phyloP scores from a whole-genome alignment of 179 eudicot genomes.

The Beta corolliflora region DNA sequence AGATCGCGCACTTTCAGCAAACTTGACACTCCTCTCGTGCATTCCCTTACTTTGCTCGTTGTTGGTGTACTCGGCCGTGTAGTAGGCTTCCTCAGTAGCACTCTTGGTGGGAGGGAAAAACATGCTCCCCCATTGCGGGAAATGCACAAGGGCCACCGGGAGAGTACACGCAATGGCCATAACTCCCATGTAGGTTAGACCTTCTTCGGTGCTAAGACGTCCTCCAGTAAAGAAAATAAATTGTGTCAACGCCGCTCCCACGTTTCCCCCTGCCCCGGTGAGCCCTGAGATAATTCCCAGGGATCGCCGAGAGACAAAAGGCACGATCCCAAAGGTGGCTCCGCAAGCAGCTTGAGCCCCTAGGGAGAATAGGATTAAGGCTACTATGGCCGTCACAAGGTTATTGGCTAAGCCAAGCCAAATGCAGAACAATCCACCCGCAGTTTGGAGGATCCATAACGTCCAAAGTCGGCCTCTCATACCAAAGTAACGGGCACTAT shows the following conservation, averaged over 20 bases:
- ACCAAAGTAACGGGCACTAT: slow-evolving; percentile 30
- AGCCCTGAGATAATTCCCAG: slow-evolving; percentile 34
- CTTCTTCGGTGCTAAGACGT: slow-evolving; percentile 13
- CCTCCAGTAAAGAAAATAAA: slow-evolving; percentile 24
- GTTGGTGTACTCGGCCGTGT: not conserved
- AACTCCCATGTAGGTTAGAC: slow-evolving; percentile 35
- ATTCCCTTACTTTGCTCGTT: slow-evolving; percentile 13
- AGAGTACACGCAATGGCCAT: slow-evolving; percentile 30
- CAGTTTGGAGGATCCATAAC: slow-evolving; percentile 35
- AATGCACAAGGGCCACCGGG: slow-evolving; percentile 31
- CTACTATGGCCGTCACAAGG: slow-evolving; percentile 33
- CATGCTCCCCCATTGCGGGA: slow-evolving; percentile 48
- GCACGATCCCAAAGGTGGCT: slow-evolving; percentile 39
- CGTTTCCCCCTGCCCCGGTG: slow-evolving; percentile 40
- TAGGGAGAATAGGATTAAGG: slow-evolving; percentile 29
- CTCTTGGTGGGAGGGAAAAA: slow-evolving; percentile 25
- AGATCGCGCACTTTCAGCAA: slow-evolving; percentile 5
- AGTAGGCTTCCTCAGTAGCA: slow-evolving; percentile 18
- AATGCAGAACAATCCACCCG: slow-evolving; percentile 36
- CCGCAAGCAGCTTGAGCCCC: slow-evolving; percentile 44
- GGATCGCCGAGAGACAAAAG: slow-evolving; percentile 43
- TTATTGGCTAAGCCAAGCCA: slow-evolving; percentile 30
- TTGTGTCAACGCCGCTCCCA: slow-evolving; percentile 34
- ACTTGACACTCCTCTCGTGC: slow-evolving; percentile 21
- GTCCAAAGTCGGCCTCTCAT: slow-evolving; percentile 44